phyloP scores from a whole-genome alignment of 2,329 filamentous ascomycete genomes.

The Lachnellula occidentalis region DNA sequence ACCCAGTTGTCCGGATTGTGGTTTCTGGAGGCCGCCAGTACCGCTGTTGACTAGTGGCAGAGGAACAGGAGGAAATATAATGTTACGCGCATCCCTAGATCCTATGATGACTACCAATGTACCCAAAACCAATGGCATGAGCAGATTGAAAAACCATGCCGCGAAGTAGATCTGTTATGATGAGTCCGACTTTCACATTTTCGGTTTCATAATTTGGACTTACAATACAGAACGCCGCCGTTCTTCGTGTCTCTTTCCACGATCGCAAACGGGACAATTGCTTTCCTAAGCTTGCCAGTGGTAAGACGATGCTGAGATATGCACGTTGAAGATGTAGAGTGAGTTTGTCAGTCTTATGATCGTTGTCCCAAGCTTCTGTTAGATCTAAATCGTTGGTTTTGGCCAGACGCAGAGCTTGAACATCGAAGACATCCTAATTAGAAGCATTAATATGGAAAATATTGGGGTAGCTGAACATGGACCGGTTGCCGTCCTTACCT shows the following conservation, averaged over 20 bases:
- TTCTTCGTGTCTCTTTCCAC: slow-evolving; percentile 69
- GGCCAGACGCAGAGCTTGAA: slow-evolving; percentile 44
- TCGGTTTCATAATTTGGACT: not conserved
- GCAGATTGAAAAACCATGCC: slow-evolving; percentile 69
- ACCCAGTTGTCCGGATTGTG: slow-evolving; percentile 67
- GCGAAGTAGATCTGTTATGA: slow-evolving; percentile 43
- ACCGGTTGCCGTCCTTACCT: not conserved
- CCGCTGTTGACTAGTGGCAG: slow-evolving; percentile 64
- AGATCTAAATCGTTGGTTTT: slow-evolving; percentile 57
- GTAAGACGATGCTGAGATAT: slow-evolving; percentile 73
- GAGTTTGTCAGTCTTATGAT: slow-evolving; percentile 80
- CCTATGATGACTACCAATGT: slow-evolving; percentile 61
- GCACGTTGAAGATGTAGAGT: slow-evolving; percentile 71
- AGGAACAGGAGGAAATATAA: slow-evolving; percentile 73
- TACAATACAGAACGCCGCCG: slow-evolving; percentile 48
- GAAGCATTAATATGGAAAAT: not conserved
- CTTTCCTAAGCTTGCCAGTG: slow-evolving; percentile 61
- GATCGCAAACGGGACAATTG: slow-evolving; percentile 72
- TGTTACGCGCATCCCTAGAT: slow-evolving; percentile 54
- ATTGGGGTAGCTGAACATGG: not conserved
- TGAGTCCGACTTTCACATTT: too few species aligned
- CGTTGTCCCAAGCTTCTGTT: slow-evolving; percentile 75
- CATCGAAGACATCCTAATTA: not conserved
- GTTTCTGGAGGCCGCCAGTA: slow-evolving; percentile 72
- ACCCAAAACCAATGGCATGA: slow-evolving; percentile 54